Percentiles rank a stretch among this genome's conserved stretches.
Evolutionary conservation across 2,329 filamentous ascomycete species (phyloP).

Genomic region (Trichophyton rubrum): DNA sequence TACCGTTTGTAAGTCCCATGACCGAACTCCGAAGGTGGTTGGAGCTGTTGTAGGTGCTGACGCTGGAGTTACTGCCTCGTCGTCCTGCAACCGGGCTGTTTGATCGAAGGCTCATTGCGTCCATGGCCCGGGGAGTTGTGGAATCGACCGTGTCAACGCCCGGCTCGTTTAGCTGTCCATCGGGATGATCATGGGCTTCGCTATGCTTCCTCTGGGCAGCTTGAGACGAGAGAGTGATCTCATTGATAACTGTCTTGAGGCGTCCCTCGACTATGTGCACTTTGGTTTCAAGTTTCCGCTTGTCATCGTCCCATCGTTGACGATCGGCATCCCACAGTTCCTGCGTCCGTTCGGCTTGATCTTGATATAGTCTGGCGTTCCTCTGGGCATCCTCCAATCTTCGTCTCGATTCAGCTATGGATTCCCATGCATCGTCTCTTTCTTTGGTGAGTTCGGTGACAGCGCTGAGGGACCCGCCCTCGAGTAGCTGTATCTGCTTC

Average conservation of each 20-base stretch:
- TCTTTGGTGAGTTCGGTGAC: slow-evolving; percentile 73
- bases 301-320: slow-evolving; percentile 72
- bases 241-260: slow-evolving; percentile 70
- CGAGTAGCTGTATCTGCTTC: slow-evolving; percentile 72
- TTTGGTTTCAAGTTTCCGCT: slow-evolving; percentile 67
- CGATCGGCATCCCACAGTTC: slow-evolving; percentile 74
- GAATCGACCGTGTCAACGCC: slow-evolving; percentile 52
- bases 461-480: slow-evolving; percentile 77
- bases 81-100: slow-evolving; percentile 52
- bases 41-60: slow-evolving; percentile 39
- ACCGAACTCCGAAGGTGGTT: slow-evolving; percentile 54
- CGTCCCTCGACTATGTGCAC: slow-evolving; percentile 83
- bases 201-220: slow-evolving; percentile 14
- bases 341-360: slow-evolving; percentile 67
- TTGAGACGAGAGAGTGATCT: slow-evolving; percentile 46
- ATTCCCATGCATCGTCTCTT: slow-evolving; percentile 69
- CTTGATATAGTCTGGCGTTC: slow-evolving; percentile 64
- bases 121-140: slow-evolving; percentile 43
- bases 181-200: not conserved
- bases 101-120: slow-evolving; percentile 60
- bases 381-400: slow-evolving; percentile 68
- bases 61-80: slow-evolving; percentile 45
- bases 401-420: slow-evolving; percentile 56
- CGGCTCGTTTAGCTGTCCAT: slow-evolving; percentile 20
- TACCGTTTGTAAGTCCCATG: slow-evolving; percentile 44